Evolutionary conservation across 129 eudicot species (phyloP), one percentile per base, ranked within the genome.

Genomic region (Flaveria bidentis): DNA sequence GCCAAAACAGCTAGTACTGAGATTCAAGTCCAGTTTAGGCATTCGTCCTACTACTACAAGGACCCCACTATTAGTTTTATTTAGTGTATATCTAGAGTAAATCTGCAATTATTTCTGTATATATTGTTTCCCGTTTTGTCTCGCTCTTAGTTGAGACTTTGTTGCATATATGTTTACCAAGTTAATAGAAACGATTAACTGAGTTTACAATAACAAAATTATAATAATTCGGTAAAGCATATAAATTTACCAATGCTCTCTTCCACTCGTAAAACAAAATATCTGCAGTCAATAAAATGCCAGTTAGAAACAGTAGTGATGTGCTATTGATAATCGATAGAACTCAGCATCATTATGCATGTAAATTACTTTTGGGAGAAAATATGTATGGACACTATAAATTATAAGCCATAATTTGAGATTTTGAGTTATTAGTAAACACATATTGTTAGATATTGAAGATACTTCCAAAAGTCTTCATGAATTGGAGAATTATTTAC

Each of bases 231-330:
- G 64, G 8, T 50, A 63, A 17, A 73, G 42, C 51, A 23, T 12
- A 53, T 46, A 53, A 28, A 55, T 64, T 74, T 86, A 94, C 99
- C 99, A 26, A 95, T 89, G 77, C 86, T 91, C 82, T 95, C 99
- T 82, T 95, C 99, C 7, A 95, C 77, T 9, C 99, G 99, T 14
- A 95, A 93, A 70, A 95, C 99, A 76, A 95, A 95, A 81, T 95
- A 95, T 80, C 99, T 95, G 95, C 86, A 95, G 46, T 42, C 71
- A 67, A 55, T 12, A 44, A 73, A 30, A 49, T 78, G 57, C 16
- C 36, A 28, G 30, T 30, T 33, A 76, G 18, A 61, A 76, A 36
- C 42, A 65, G 3, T 14, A 30, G 36, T 42, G n/a, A 73, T 26
- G 6, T 73, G n/a, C 25, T 25, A 25, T 45, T 67, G 39, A 51